These are phyloP conservation scores for Alternaria conjuncta DNA, from an alignment of 2,329 filamentous ascomycete species.

Conservation along the genomic window DNA sequence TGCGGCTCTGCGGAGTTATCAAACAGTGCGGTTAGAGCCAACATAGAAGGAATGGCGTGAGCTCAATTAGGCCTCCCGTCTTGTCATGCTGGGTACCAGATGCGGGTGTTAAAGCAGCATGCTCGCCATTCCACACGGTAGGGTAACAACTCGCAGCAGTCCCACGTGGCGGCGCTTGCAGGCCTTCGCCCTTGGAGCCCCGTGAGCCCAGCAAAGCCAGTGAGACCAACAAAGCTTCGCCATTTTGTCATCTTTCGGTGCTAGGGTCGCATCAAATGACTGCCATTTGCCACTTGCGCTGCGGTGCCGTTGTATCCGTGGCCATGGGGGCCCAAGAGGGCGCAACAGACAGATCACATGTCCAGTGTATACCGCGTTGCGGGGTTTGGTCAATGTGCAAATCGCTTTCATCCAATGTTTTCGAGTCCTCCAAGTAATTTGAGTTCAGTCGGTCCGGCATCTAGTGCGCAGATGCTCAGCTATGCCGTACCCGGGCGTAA, in stretches of 20 bases:
- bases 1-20: background rate
- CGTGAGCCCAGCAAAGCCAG: background rate
- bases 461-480: too few species aligned
- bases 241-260: accelerated
- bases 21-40: background rate
- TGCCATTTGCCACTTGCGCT: background rate
- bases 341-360: background rate
- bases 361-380: background rate
- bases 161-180: background rate
- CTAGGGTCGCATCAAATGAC: background rate
- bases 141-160: background rate
- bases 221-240: background rate
- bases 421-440: accelerated
- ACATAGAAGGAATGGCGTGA: too few species aligned
- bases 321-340: background rate
- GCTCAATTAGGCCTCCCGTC: background rate
- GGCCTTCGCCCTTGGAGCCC: background rate
- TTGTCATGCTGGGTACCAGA: background rate
- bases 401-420: background rate
- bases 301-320: background rate
- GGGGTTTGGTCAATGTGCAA: background rate
- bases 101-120: background rate
- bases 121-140: too few species aligned
- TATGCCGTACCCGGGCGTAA: too few species aligned
- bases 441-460: background rate